Base-by-base conservation (phyloP, 2,329 filamentous ascomycete genomes). In the Penicillium decumbens region DNA sequence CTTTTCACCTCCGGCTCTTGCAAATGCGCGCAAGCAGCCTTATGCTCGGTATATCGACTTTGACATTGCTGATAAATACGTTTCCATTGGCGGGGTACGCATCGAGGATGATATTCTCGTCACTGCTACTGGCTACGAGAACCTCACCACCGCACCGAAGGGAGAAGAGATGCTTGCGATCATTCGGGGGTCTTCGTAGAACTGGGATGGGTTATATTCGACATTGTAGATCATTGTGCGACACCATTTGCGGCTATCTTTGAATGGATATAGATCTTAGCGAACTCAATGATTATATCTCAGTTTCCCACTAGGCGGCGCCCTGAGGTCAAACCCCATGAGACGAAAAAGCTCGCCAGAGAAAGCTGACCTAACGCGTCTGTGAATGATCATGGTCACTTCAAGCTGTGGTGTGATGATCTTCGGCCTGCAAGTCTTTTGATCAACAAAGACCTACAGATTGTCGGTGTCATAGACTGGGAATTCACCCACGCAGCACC, bases 81-180 rank as follows among this genome's bases (percentile, higher is more conserved):
- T 72, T 18, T 63, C 68, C 10, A 65, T 74, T 45, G 72, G 72
- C n/a, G 72, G 72, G 9, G 71, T 74, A 27, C 67, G 72, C 28
- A 74, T 75, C 44, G 72, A 75, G 50, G 72, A 74, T 63, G 87
- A 91, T 63, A 78, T 91, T 27, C 72, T 89, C 24, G 83, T 91
- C 53, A 90, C 86, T 0, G 76, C 80, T 43, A 75, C 75, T 20
- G 86, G 87, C 5, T 81, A 80, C 53, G 81, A 88, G 63, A 91
- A 91, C 65, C 65, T 91, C 57, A 91, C 87, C 0, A 82, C 81
- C 10, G 84, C 83, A 3, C 78, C 82, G 4, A 90, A 89, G 67
- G 83, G 86, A 48, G 76, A 84, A 3, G 77, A 75, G 44, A 72
- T 72, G 64, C 56, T 74, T 41, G 64, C 69, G 41, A 66, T 72